Evolutionary conservation across 768 basidiomycete genomes (phyloP).

Genomic region (Gloeopeniophorella convolvens): DNA sequence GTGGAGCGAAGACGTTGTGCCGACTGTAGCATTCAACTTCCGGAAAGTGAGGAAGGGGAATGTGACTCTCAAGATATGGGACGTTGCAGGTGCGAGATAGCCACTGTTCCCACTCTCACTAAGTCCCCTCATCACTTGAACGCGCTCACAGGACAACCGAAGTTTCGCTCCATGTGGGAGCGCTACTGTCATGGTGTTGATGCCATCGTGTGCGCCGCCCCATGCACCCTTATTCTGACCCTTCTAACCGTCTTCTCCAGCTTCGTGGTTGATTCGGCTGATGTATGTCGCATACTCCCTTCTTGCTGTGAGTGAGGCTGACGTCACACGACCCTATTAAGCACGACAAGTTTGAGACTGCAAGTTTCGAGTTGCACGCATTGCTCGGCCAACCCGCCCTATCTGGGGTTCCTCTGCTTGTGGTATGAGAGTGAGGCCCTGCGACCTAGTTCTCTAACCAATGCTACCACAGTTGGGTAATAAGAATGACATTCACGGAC

Average conservation of each 20-base stretch:
- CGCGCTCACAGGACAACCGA: constrained; percentile 65
- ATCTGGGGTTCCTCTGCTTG: constrained; percentile 69
- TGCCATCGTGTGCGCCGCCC: constrained; percentile 69
- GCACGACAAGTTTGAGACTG: constrained; percentile 78
- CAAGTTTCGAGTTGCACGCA: constrained; percentile 79
- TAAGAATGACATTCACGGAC: constrained; percentile 81
- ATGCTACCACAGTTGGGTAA: constrained; percentile 63
- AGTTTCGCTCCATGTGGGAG: constrained; percentile 95
- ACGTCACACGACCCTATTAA: constrained; percentile 31
- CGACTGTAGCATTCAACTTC: constrained; percentile 91
- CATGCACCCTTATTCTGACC: not conserved
- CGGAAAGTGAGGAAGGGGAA: constrained; percentile 85
- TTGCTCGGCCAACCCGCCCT: constrained; percentile 62
- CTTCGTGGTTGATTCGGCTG: constrained; percentile 88
- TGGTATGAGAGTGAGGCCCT: constrained; percentile 43
- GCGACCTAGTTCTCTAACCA: not conserved
- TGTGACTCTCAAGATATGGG: constrained; percentile 91
- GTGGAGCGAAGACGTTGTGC: constrained; percentile 97
- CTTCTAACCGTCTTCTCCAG: constrained; percentile 33
- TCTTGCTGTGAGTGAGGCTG: not conserved
- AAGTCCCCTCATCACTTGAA: not conserved
- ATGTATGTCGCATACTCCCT: constrained; percentile 44
- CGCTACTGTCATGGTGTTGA: constrained; percentile 90
- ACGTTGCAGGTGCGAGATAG: constrained; percentile 71
- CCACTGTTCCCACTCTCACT: too few relatives aligned